Evolutionary conservation across 768 basidiomycete species (phyloP), one percentile per base, ranked within the genome.

Genomic region (Phlebiopsis flavidoalba): DNA sequence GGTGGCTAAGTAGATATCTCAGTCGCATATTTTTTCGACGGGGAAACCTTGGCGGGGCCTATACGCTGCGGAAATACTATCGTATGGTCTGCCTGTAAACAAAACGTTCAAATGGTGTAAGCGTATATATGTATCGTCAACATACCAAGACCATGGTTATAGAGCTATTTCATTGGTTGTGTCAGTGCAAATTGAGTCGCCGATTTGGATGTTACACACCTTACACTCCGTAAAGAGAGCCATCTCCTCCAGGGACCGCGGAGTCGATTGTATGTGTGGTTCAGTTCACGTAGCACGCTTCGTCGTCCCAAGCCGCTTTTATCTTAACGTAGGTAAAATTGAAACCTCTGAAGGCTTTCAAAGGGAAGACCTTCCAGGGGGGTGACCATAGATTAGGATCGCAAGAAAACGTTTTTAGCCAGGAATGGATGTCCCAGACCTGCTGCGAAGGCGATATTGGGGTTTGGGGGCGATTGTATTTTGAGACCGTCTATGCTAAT

Each of bases 311-410:
- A 5, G 59, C 19, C 8, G 62, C 46, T 24, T 53, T n/a, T 8
- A 65, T 65, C 58, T 59, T 62, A 31, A 67, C n/a, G 31, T 52
- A 49, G 12, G 53, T 61, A 50, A 52, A 65, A 40, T 60, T 45
- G 8, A 60, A 53, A 1, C 66, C 66, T 46, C 64, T 60, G 59
- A 67, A 67, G 17, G 60, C 66, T 57, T 67, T 67, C 40, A 67
- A 53, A 8, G 66, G 66, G 57, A 67, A 67, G 14, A 63, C 59
- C 22, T 37, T 35, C 66, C 66, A 67, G 0, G 53, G n/a, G 5
- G 64, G 66, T 1, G 21, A 35, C 66, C 66, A 67, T 21, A 31
- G 26, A 31, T 55, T 57, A 2, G 40, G 21, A 3, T 8, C 47
- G 45, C 2, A 14, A 8, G 40, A 5, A 36, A 11, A n/a, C 15